These are phyloP conservation scores for Beauveria sp. DNA, from an alignment of 2,329 filamentous ascomycete genomes.

Conservation along the genomic window DNA sequence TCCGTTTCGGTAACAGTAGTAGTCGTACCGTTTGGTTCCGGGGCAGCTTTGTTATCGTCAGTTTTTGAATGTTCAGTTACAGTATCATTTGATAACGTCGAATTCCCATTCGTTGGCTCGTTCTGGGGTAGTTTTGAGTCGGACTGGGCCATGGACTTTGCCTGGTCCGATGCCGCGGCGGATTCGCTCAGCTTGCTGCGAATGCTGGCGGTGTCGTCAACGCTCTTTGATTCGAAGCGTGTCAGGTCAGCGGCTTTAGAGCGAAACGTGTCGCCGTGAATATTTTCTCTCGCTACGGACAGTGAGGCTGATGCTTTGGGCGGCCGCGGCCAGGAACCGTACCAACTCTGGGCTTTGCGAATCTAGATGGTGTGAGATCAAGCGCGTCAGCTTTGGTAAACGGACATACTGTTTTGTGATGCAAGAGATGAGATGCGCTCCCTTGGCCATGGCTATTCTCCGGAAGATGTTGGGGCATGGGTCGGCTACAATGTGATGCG, in stretches of 20 bases:
- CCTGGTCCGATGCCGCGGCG: slow-evolving; percentile 2
- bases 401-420: slow-evolving; percentile 14
- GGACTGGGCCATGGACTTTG: slow-evolving; percentile 10
- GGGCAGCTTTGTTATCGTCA: neutral
- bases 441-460: neutral
- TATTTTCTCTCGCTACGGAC: slow-evolving; percentile 53
- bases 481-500: slow-evolving; percentile 1
- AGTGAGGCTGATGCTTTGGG: slow-evolving; percentile 52
- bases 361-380: slow-evolving; percentile 26
- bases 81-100: neutral
- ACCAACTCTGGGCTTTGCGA: slow-evolving; percentile 52
- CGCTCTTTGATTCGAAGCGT: slow-evolving; percentile 40
- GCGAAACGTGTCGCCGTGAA: slow-evolving; percentile 47
- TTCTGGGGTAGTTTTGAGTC: neutral
- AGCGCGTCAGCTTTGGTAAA: neutral
- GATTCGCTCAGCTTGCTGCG: slow-evolving; percentile 16
- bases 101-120: neutral
- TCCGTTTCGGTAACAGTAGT: neutral
- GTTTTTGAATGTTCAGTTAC: neutral
- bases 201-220: slow-evolving; percentile 24
- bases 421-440: neutral
- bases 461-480: slow-evolving; percentile 6
- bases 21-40: neutral
- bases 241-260: slow-evolving; percentile 40
- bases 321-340: slow-evolving; percentile 51